Conservation (phyloP, 2,329 filamentous ascomycete species). For the Hyphodiscus sp. region DNA sequence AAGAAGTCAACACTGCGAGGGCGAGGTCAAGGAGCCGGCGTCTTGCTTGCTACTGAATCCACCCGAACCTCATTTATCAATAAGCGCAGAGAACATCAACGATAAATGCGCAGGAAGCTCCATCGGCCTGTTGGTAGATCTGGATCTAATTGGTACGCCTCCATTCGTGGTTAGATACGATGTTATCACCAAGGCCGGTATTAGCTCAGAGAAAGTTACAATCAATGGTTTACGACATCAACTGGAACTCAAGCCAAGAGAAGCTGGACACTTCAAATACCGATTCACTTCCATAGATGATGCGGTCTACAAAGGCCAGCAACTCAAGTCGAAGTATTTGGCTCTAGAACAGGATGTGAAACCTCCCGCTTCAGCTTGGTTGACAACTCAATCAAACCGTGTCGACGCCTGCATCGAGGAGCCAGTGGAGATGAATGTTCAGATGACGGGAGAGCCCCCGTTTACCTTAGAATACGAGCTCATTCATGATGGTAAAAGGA, state of each 20-base stretch:
- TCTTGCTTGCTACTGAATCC: conserved; percentile 92
- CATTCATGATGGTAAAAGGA: conserved; percentile 80
- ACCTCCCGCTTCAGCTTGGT: conserved; percentile 77
- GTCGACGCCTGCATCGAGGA: conserved; percentile 78
- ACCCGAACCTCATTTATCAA: conserved; percentile 70
- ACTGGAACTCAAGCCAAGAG: conserved; percentile 72
- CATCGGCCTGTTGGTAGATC: conserved; percentile 79
- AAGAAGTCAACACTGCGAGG: conserved; percentile 72
- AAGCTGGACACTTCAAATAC: conserved; percentile 83
- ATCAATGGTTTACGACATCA: conserved; percentile 74
- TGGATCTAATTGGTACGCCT: conserved; percentile 87
- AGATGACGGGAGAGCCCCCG: conserved; percentile 74
- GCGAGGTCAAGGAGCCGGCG: conserved; percentile 86
- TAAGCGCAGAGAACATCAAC: conserved; percentile 74
- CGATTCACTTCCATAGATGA: conserved; percentile 77
- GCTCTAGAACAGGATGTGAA: conserved; percentile 84
- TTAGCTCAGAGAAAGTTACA: conserved; percentile 35
- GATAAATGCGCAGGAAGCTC: conserved; percentile 95
- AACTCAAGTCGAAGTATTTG: conserved; percentile 54
- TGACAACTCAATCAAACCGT: conserved; percentile 47
- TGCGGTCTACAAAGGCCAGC: conserved; percentile 65
- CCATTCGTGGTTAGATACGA: conserved; percentile 82
- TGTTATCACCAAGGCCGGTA: conserved; percentile 54
- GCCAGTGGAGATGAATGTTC: conserved; percentile 65
- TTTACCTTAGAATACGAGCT: conserved; percentile 91